phyloP scores from a whole-genome alignment of 805 yeast species.

The Metschnikowia matae region DNA sequence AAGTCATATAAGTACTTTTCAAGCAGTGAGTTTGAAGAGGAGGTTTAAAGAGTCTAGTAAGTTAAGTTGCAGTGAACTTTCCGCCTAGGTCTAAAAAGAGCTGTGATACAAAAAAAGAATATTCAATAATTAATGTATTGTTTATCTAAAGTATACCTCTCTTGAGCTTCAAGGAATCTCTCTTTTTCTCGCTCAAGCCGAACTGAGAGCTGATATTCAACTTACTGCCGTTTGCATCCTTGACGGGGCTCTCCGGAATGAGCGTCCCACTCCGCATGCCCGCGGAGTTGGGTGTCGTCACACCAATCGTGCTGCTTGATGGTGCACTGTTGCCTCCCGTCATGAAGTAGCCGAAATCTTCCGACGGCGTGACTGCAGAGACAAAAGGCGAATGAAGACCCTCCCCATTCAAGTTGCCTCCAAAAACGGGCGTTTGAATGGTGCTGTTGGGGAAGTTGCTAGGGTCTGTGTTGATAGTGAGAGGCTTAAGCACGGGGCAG shows the following conservation, averaged over 20 bases:
- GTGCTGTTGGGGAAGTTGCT: not conserved
- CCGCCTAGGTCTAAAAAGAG: not conserved
- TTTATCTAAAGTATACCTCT: slow-evolving; percentile 37
- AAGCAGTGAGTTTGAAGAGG: too few species aligned
- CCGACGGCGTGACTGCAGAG: slow-evolving; percentile 35
- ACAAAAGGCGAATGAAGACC: slow-evolving; percentile 40
- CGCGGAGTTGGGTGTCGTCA: not conserved
- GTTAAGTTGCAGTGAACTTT: too few species aligned
- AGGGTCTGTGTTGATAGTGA: slow-evolving; percentile 36
- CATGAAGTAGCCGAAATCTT: slow-evolving; percentile 31
- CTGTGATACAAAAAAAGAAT: not conserved
- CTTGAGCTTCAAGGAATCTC: slow-evolving; percentile 42
- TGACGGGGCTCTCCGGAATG: slow-evolving; percentile 12
- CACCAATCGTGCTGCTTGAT: not conserved
- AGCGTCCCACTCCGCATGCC: slow-evolving; percentile 12
- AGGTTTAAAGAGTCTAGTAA: too few species aligned
- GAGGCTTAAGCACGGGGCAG: slow-evolving; percentile 30
- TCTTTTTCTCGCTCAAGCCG: slow-evolving; percentile 41
- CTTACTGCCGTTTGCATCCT: slow-evolving; percentile 16
- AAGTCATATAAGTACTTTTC: too few species aligned
- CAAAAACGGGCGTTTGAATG: slow-evolving; percentile 7
- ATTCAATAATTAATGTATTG: not conserved
- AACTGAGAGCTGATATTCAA: slow-evolving; percentile 30
- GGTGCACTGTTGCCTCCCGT: slow-evolving; percentile 15
- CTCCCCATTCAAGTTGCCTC: slow-evolving; percentile 8